Percentiles rank a stretch among this genome's conserved stretches.
Evolutionary conservation across 768 basidiomycete genomes (phyloP).

Genomic region (Gyrodon lividus): DNA sequence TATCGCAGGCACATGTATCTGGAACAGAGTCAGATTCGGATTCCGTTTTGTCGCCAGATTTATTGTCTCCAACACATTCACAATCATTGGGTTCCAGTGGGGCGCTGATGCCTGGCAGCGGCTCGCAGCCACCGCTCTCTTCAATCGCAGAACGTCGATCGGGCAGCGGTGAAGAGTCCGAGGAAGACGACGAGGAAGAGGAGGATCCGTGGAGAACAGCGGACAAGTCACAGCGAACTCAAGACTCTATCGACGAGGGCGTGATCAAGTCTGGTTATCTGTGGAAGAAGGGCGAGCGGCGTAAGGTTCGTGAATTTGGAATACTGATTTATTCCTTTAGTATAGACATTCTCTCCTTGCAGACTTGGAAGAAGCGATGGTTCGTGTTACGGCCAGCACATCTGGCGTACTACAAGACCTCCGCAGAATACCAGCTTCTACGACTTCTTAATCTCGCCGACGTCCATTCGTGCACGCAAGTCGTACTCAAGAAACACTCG

Average conservation of each 20-base stretch:
- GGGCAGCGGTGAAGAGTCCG: conserved; percentile 74
- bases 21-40: conserved; percentile 89
- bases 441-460: conserved; percentile 84
- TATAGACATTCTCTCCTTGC: conserved; percentile 8
- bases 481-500: conserved; percentile 84
- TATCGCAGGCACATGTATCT: conserved; percentile 44
- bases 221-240: conserved; percentile 41
- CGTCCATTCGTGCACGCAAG: conserved; percentile 85
- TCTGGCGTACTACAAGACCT: conserved; percentile 95
- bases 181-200: conserved; percentile 70
- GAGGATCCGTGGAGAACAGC: conserved; percentile 64
- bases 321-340: neutral
- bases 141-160: conserved; percentile 76
- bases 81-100: conserved; percentile 36
- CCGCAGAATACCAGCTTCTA: conserved; percentile 90
- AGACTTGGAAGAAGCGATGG: conserved; percentile 99
- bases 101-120: conserved; percentile 29
- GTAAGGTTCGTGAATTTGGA: conserved; percentile 67
- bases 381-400: conserved; percentile 92
- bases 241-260: conserved; percentile 58
- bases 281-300: conserved; percentile 95
- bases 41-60: conserved; percentile 59
- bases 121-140: conserved; percentile 54
- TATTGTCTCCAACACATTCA: conserved; percentile 36
- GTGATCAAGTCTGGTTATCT: conserved; percentile 92